phyloP scores from a whole-genome alignment of 345 rosid species.

The Boechera retrofracta region DNA sequence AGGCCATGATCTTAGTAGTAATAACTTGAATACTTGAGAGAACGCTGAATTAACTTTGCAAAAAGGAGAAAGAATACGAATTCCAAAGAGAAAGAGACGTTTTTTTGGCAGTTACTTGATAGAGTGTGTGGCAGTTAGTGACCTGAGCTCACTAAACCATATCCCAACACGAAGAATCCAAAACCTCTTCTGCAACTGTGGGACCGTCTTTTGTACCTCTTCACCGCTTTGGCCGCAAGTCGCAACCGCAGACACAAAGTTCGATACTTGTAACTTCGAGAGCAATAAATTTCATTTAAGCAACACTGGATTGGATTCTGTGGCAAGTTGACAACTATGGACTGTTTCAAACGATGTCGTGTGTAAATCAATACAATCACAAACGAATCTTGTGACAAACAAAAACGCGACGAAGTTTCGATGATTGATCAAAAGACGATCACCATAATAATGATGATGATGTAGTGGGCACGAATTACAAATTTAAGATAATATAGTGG shows the following conservation, averaged over 20 bases:
- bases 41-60: not conserved
- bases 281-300: slow-evolving; percentile 15
- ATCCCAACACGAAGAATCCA: slow-evolving; percentile 37
- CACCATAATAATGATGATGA: slow-evolving; percentile 9
- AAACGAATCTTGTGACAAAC: slow-evolving; percentile 25
- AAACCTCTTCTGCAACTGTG: slow-evolving; percentile 28
- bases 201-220: slow-evolving; percentile 37
- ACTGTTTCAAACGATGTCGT: not conserved
- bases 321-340: slow-evolving; percentile 19
- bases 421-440: slow-evolving; percentile 36
- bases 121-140: slow-evolving; percentile 40
- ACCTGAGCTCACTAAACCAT: slow-evolving; percentile 35
- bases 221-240: slow-evolving; percentile 41
- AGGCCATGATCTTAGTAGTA: slow-evolving; percentile 8
- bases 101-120: slow-evolving; percentile 34
- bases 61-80: slow-evolving; percentile 6
- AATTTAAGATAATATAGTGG: slow-evolving; percentile 36
- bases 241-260: slow-evolving; percentile 37
- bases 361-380: slow-evolving; percentile 14
- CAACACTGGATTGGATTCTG: slow-evolving; percentile 19
- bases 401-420: slow-evolving; percentile 23
- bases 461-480: slow-evolving; percentile 42
- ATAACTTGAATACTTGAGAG: slow-evolving; percentile 2
- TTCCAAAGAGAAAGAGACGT: slow-evolving; percentile 30
- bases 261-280: slow-evolving; percentile 34